phyloP scores from a whole-genome alignment of 805 yeast species.

The Debaryomyces castellii region DNA sequence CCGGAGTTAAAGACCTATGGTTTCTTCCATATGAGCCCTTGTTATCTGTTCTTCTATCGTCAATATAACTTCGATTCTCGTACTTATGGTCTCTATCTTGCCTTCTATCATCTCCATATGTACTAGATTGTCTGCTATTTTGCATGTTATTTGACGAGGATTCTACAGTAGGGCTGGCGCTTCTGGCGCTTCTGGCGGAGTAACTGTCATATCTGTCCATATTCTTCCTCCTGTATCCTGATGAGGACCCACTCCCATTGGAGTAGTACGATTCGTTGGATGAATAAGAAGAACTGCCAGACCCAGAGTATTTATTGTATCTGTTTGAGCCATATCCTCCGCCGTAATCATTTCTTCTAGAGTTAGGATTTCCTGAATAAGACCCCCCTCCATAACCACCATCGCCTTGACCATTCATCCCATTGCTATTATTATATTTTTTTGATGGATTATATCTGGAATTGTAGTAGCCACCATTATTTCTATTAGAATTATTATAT shows the following conservation, averaged over 20 bases:
- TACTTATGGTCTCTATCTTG: background rate
- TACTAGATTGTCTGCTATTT: background rate
- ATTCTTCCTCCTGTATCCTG: slow-evolving; percentile 12
- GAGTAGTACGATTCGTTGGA: slow-evolving; percentile 2
- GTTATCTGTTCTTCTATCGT: background rate
- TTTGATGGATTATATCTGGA: slow-evolving; percentile 5
- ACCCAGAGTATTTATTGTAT: slow-evolving; percentile 8
- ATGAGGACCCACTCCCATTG: background rate
- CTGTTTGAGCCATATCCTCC: slow-evolving; percentile 6
- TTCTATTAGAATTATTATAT: slow-evolving; percentile 5
- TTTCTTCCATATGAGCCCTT: background rate
- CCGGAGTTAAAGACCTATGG: background rate
- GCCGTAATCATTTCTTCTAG: slow-evolving; percentile 10
- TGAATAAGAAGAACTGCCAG: slow-evolving; percentile 3
- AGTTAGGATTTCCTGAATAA: background rate
- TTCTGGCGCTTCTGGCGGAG: slow-evolving; percentile 11
- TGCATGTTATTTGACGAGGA: background rate
- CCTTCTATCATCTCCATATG: background rate
- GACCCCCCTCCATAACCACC: background rate
- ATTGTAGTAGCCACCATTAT: slow-evolving; percentile 5
- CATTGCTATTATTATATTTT: slow-evolving; percentile 1
- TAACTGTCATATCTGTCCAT: slow-evolving; percentile 21
- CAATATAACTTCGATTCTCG: background rate
- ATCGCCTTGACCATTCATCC: background rate
- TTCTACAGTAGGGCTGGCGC: slow-evolving; percentile 2